Percentiles rank a stretch among this genome's conserved stretches.
phyloP scores from a whole-genome alignment of 352 stramenopile genomes.

The Phytophthora megakarya region DNA sequence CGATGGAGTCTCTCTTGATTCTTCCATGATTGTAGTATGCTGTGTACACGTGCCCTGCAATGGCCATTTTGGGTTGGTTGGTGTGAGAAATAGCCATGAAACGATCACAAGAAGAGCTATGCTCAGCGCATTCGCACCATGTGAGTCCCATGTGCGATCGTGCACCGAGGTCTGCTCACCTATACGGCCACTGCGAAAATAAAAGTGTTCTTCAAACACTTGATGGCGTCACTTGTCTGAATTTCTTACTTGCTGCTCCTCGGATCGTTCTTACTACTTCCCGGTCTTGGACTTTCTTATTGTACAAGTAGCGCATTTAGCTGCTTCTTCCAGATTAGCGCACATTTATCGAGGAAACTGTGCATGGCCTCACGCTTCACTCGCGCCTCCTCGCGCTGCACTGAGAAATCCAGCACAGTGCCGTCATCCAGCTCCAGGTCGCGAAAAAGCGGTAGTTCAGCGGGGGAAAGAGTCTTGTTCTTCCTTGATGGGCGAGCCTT shows the following conservation, averaged over 20 bases:
- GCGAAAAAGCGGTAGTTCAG: slow-evolving; percentile 35
- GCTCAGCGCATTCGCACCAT: neutral
- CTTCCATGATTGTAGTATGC: slow-evolving; percentile 11
- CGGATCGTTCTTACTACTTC: slow-evolving; percentile 20
- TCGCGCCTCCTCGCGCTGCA: slow-evolving; percentile 34
- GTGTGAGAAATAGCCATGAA: slow-evolving; percentile 37
- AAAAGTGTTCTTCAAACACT: slow-evolving; percentile 7
- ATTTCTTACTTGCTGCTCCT: slow-evolving; percentile 16
- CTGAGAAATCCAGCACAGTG: slow-evolving; percentile 36
- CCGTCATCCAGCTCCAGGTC: slow-evolving; percentile 42
- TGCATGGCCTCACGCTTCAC: slow-evolving; percentile 32
- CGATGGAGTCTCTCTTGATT: slow-evolving; percentile 7
- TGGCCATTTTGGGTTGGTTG: neutral
- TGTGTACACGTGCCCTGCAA: neutral
- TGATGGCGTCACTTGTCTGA: slow-evolving; percentile 16
- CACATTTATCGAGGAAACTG: slow-evolving; percentile 36
- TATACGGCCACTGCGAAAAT: slow-evolving; percentile 4
- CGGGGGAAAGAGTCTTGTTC: slow-evolving; percentile 13
- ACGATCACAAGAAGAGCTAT: slow-evolving; percentile 18
- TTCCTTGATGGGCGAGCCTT: slow-evolving; percentile 26
- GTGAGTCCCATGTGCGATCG: slow-evolving; percentile 22
- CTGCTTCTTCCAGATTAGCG: slow-evolving; percentile 45
- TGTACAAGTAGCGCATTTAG: slow-evolving; percentile 31
- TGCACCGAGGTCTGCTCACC: neutral
- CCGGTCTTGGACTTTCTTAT: slow-evolving; percentile 18